A percentile compares a stretch with the other conserved stretches of the same genome.
Conservation (phyloP, 805 yeast genomes). For the Teunomyces cretensis region DNA sequence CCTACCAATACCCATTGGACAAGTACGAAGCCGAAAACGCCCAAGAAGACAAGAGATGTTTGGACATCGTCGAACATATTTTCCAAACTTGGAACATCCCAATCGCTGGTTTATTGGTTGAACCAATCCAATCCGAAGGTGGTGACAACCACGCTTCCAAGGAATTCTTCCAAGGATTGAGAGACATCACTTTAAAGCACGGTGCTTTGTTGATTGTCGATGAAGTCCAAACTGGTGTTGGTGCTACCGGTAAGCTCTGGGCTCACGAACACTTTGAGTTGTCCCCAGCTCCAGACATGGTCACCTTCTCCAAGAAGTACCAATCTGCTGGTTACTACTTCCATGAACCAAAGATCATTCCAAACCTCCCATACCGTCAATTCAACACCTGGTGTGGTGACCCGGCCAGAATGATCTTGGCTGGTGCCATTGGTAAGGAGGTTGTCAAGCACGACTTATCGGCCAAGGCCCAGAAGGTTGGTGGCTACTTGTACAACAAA, state of each 20-base stretch:
- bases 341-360: slow-evolving; percentile 70
- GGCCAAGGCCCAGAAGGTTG: slow-evolving; percentile 56
- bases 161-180: slow-evolving; percentile 76
- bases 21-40: slow-evolving; percentile 61
- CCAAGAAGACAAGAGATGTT: slow-evolving; percentile 78
- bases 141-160: slow-evolving; percentile 87
- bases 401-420: slow-evolving; percentile 75
- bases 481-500: slow-evolving; percentile 61
- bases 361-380: slow-evolving; percentile 80
- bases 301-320: slow-evolving; percentile 84
- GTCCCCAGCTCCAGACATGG: slow-evolving; percentile 75
- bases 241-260: slow-evolving; percentile 85
- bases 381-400: slow-evolving; percentile 95
- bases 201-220: slow-evolving; percentile 74
- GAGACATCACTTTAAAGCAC: slow-evolving; percentile 70
- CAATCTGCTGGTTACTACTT: slow-evolving; percentile 88
- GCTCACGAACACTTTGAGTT: slow-evolving; percentile 84
- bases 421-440: slow-evolving; percentile 71
- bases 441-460: slow-evolving; percentile 60
- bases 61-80: slow-evolving; percentile 70
- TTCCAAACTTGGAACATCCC: slow-evolving; percentile 69
- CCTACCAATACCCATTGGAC: slow-evolving; percentile 80
- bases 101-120: slow-evolving; percentile 85
- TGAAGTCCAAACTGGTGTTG: slow-evolving; percentile 90
- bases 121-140: slow-evolving; percentile 91